A percentile compares a stretch with the other conserved stretches of the same genome.
These are phyloP conservation scores for Fusarium redolens DNA, from an alignment of 2,329 filamentous ascomycete genomes.

Conservation along the genomic window DNA sequence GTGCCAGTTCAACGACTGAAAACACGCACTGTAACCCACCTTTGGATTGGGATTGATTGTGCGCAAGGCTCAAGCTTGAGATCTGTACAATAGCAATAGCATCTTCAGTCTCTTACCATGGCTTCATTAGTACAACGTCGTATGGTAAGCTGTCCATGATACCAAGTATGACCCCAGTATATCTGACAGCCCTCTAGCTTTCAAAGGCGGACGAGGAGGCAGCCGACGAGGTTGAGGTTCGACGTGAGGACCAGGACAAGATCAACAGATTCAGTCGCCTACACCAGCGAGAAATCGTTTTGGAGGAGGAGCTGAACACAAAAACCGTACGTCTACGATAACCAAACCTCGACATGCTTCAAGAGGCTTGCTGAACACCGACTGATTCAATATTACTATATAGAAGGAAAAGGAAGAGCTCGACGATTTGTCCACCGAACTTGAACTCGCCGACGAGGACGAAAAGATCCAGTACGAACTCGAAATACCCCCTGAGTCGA, in stretches of 20 bases:
- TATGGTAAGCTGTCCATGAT: conserved; percentile 60
- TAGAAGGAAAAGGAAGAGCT: conserved; percentile 99
- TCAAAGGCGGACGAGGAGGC: conserved; percentile 91
- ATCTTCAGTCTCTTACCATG: conserved; percentile 46
- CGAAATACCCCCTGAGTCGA: neutral
- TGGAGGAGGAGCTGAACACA: conserved; percentile 82
- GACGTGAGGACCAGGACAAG: conserved; percentile 96
- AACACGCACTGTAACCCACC: conserved; percentile 44
- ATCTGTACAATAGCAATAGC: conserved; percentile 26
- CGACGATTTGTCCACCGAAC: conserved; percentile 88
- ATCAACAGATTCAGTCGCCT: conserved; percentile 98
- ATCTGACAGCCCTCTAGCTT: conserved; percentile 67
- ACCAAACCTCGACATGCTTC: too few species aligned
- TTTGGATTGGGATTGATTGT: conserved; percentile 31
- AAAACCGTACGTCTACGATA: conserved; percentile 76
- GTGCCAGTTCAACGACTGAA: conserved; percentile 6
- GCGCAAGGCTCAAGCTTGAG: conserved; percentile 23
- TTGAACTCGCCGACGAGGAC: conserved; percentile 96
- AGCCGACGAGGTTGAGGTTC: conserved; percentile 89
- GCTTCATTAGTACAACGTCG: conserved; percentile 66
- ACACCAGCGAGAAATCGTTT: conserved; percentile 82
- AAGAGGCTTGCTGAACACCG: neutral
- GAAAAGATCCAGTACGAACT: conserved; percentile 85
- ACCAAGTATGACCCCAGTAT: accelerated
- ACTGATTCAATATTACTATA: conserved; percentile 34